Percentiles rank a stretch among this genome's conserved stretches.
Conservation (phyloP, 2,329 filamentous ascomycete genomes). For the Cytospora paraplurivora region DNA sequence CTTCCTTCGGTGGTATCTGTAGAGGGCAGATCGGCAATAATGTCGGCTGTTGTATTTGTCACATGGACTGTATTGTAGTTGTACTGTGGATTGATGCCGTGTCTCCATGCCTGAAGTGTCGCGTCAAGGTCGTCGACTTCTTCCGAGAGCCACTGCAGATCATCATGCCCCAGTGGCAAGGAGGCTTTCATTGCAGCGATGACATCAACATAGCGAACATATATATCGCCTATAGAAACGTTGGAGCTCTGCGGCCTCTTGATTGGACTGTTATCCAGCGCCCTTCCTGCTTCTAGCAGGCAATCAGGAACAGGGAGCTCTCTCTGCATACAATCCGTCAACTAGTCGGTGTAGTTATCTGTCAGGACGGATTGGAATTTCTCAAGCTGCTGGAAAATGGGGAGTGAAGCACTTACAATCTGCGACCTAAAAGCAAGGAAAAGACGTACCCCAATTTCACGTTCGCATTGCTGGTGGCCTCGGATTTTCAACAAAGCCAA, state of each 20-base stretch:
- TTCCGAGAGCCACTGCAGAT: neutral
- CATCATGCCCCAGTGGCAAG: neutral
- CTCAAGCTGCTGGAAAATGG: neutral
- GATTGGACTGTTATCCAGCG: neutral
- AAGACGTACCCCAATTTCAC: neutral
- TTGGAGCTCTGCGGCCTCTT: neutral
- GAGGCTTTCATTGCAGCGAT: neutral
- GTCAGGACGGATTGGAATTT: constrained; percentile 5
- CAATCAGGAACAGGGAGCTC: neutral
- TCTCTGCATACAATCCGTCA: neutral
- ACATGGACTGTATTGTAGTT: neutral
- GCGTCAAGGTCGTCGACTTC: neutral
- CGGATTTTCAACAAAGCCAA: constrained; percentile 33
- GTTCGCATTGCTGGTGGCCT: constrained; percentile 32
- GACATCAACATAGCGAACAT: neutral
- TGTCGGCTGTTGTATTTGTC: neutral
- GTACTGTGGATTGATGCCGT: neutral
- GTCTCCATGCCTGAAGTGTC: neutral
- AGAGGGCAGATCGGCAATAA: neutral
- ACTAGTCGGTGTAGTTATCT: neutral
- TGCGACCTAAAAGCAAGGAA: neutral
- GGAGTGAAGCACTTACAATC: neutral
- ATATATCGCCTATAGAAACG: neutral
- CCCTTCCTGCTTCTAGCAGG: neutral
- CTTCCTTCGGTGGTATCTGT: neutral